Evolutionary conservation across 306 rosid species (phyloP).

Genomic region (Boehmeria nivea): DNA sequence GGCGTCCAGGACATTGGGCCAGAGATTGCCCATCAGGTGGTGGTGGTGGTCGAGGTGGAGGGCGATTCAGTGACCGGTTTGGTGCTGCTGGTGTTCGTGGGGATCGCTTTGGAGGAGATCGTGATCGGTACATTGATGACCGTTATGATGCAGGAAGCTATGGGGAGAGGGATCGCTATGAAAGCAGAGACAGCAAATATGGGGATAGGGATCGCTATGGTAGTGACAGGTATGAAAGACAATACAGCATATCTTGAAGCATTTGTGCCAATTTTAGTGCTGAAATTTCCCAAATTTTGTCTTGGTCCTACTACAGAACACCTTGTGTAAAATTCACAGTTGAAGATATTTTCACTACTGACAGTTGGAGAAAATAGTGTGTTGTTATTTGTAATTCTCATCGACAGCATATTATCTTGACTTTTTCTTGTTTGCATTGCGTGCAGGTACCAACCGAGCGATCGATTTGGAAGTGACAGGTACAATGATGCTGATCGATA

Average conservation of each 20-base stretch:
- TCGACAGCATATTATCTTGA: no score
- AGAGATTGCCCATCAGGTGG: constrained; percentile 79
- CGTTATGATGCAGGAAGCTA: constrained; percentile 82
- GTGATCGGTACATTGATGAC: constrained; percentile 62
- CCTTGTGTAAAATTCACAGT: no score
- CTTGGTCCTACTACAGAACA: no score
- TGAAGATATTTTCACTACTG: no score
- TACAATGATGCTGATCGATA: constrained; percentile 63
- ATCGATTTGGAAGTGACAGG: constrained; percentile 68
- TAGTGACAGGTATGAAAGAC: constrained; percentile 67
- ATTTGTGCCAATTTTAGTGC: no score
- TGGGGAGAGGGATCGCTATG: constrained; percentile 77
- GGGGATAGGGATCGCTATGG: constrained; percentile 71
- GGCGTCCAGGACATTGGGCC: constrained; percentile 98
- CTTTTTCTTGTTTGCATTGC: background rate
- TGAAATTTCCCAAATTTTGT: no score
- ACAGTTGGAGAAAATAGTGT: no score
- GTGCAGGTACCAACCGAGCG: constrained; percentile 59
- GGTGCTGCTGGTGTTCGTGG: constrained; percentile 65
- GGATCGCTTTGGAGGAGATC: constrained; percentile 71
- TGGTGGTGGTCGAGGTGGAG: constrained; percentile 73
- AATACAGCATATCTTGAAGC: no score
- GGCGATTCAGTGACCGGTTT: constrained; percentile 71
- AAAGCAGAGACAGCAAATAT: constrained; percentile 75
- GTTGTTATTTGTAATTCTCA: no score